Percentiles rank a stretch among this genome's conserved stretches.
Evolutionary conservation across 306 rosid genomes (phyloP).

Genomic region (Dryas octopetala): DNA sequence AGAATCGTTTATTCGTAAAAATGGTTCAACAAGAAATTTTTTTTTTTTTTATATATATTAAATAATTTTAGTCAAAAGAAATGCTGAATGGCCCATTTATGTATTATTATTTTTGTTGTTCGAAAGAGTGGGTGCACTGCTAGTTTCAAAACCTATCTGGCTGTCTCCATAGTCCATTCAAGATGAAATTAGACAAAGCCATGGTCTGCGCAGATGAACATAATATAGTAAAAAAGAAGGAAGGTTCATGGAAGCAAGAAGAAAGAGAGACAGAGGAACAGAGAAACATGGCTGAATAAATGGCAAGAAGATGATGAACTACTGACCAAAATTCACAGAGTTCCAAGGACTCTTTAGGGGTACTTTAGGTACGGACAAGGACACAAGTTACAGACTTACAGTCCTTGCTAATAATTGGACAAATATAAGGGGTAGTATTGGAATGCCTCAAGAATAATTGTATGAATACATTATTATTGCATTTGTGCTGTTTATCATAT

Average conservation of each 20-base stretch:
- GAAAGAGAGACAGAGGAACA: not conserved
- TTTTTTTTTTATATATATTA: no score
- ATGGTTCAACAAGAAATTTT: no score
- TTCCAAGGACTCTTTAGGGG: conserved; percentile 7
- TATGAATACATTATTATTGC: no score
- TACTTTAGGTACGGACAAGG: conserved; percentile 24
- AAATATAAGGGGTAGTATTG: conserved; percentile 7
- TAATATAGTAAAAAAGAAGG: not conserved
- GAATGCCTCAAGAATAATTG: conserved; percentile 18
- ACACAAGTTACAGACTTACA: conserved; percentile 4
- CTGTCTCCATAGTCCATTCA: not conserved
- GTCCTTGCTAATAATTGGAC: conserved; percentile 7
- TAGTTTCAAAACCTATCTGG: not conserved
- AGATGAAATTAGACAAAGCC: not conserved
- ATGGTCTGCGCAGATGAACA: not conserved
- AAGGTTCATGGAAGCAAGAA: conserved; percentile 11
- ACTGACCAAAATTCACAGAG: not conserved
- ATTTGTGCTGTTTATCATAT: conserved; percentile 8
- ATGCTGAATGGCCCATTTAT: no score
- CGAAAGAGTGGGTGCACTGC: no score
- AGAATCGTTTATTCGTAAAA: no score
- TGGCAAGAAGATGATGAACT: not conserved
- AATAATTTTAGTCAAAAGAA: no score
- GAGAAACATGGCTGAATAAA: not conserved
- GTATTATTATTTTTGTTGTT: no score